These are phyloP conservation scores for Coemansia erecta DNA, from an alignment of 192 early-diverging fungal genomes.

Conservation along the genomic window DNA sequence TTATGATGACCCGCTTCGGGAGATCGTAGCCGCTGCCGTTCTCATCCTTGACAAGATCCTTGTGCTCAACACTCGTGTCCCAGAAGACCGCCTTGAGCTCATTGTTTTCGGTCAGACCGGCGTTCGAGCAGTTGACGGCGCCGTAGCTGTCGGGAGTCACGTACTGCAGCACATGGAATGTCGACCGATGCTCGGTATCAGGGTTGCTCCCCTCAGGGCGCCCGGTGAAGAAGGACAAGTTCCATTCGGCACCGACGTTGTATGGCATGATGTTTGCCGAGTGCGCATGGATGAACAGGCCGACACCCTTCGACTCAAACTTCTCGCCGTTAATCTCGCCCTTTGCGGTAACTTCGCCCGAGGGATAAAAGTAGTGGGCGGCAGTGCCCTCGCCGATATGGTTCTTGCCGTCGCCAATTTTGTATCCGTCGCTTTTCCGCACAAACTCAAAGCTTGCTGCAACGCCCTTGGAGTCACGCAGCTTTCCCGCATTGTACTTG, in stretches of 20 bases:
- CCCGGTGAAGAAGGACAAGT: conserved; percentile 76
- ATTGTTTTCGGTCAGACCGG: conserved; percentile 64
- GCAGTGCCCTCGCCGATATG: conserved; percentile 67
- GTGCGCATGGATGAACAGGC: conserved; percentile 80
- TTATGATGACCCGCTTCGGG: conserved; percentile 68
- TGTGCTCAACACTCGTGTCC: conserved; percentile 67
- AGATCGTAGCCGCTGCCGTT: conserved; percentile 83
- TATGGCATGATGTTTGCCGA: conserved; percentile 83
- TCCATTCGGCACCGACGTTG: conserved; percentile 79
- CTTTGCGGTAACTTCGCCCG: conserved; percentile 66
- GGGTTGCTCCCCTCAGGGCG: conserved; percentile 58
- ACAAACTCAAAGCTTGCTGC: conserved; percentile 68
- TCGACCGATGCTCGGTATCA: conserved; percentile 47
- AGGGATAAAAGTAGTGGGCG: conserved; percentile 81
- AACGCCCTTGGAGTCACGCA: conserved; percentile 63
- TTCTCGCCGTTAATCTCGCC: conserved; percentile 69
- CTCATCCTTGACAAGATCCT: conserved; percentile 60
- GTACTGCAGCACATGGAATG: conserved; percentile 69
- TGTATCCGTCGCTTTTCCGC: conserved; percentile 67
- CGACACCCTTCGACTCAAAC: conserved; percentile 62
- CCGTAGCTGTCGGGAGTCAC: conserved; percentile 72
- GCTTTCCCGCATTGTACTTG: conserved; percentile 47
- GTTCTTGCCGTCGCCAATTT: conserved; percentile 80
- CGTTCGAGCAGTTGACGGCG: conserved; percentile 69
- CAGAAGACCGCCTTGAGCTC: conserved; percentile 72